phyloP scores from a whole-genome alignment of 805 yeast genomes.

The Spathaspora boniae region DNA sequence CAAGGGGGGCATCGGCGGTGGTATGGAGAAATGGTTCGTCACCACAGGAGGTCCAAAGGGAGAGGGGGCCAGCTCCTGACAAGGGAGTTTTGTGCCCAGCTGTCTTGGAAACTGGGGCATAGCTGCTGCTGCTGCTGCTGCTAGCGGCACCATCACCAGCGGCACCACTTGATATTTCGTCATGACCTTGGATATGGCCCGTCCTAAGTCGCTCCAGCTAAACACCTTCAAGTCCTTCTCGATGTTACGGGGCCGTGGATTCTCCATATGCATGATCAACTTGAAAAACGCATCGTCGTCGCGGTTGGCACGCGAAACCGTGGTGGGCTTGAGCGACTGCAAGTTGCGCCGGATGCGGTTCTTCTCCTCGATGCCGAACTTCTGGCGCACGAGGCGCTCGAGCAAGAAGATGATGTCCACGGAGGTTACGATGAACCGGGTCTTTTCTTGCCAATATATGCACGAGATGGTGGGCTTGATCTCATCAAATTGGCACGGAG shows the following conservation, averaged over 20 bases:
- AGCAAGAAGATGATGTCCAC: constrained; percentile 59
- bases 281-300: constrained; percentile 28
- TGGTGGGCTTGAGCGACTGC: constrained; percentile 59
- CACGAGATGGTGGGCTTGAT: constrained; percentile 53
- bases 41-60: no score
- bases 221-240: constrained; percentile 71
- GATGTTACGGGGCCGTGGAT: constrained; percentile 65
- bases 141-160: no score
- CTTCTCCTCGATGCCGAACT: constrained; percentile 63
- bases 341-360: constrained; percentile 65
- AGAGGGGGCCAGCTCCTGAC: no score
- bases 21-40: no score
- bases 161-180: constrained; percentile 46
- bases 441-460: constrained; percentile 51
- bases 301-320: constrained; percentile 48
- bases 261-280: constrained; percentile 55
- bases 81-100: no score
- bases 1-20: no score
- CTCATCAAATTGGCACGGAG: constrained; percentile 29
- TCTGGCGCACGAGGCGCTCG: constrained; percentile 53
- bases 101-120: no score
- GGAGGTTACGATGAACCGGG: constrained; percentile 53
- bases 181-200: constrained; percentile 54
- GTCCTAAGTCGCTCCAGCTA: constrained; percentile 50
- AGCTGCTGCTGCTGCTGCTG: no score